These are phyloP conservation scores for Sistotremastrum suecicum DNA, from an alignment of 768 basidiomycete species.

Conservation along the genomic window DNA sequence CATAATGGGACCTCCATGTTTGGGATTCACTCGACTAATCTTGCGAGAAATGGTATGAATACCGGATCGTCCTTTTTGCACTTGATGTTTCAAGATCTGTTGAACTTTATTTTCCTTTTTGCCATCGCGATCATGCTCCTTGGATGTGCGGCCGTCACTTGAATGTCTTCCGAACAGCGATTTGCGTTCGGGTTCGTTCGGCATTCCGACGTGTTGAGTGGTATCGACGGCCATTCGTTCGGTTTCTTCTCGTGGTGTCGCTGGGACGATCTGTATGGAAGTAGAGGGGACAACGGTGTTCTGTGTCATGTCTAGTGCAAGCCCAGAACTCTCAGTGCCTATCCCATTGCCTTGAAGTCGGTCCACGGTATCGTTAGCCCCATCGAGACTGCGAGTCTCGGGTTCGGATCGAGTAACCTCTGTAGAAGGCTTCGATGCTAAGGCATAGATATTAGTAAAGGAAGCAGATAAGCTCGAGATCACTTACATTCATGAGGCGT, in stretches of 20 bases:
- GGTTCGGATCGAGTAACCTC: slow-evolving; percentile 1
- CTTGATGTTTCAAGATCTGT: slow-evolving; percentile 58
- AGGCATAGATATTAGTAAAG: not conserved
- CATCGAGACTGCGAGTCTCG: not conserved
- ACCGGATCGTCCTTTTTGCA: slow-evolving; percentile 57
- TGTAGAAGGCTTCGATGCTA: slow-evolving; percentile 1
- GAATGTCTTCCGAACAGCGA: slow-evolving; percentile 13
- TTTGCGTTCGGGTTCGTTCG: not conserved
- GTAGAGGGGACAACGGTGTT: too few relatives aligned
- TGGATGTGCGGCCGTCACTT: slow-evolving; percentile 10
- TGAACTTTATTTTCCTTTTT: slow-evolving; percentile 53
- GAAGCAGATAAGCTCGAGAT: too few relatives aligned
- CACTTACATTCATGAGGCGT: too few relatives aligned
- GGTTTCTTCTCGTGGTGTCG: too few relatives aligned
- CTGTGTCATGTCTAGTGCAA: too few relatives aligned
- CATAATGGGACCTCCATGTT: slow-evolving; percentile 25
- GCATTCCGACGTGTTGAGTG: not conserved
- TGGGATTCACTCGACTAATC: slow-evolving; percentile 56
- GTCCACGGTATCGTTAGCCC: too few relatives aligned
- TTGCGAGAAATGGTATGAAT: slow-evolving; percentile 68
- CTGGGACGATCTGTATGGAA: too few relatives aligned
- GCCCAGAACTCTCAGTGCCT: too few relatives aligned
- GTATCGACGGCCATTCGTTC: too few relatives aligned
- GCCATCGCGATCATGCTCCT: slow-evolving; percentile 7
- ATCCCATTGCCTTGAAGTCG: too few relatives aligned